Base-by-base conservation (phyloP, 495 filamentous ascomycete species). In the Monascus purpureus region DNA sequence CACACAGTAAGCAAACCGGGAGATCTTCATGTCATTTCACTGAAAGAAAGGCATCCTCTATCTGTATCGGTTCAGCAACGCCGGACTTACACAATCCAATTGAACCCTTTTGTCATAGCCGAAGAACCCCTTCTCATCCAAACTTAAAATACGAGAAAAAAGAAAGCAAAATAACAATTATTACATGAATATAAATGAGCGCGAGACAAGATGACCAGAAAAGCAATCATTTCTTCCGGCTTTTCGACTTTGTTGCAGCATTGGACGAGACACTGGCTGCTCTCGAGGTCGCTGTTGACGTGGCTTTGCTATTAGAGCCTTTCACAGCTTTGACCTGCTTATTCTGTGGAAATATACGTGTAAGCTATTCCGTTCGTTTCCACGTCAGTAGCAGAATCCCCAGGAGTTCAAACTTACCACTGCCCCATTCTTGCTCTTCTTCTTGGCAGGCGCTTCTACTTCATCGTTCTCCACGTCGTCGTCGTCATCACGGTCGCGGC, bases 341-440 rank as follows among this genome's bases (percentile, higher is more conserved):
- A 42, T 74, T 68, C 68, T 77, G 50, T 35, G 31, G 13, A 20
- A 33, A 26, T 25, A 23, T 9, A 8, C 8, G 27, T 11, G 15
- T 11, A 31, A 24, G 17, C 40, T 34, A 35, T 28, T 17, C 12
- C 32, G 26, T 33, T n/a, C n/a, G n/a, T n/a, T n/a, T n/a, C n/a
- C n/a, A n/a, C n/a, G n/a, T n/a, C n/a, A n/a, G n/a, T n/a, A n/a
- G n/a, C n/a, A n/a, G n/a, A n/a, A n/a, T n/a, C n/a, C n/a, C n/a
- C n/a, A n/a, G n/a, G n/a, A n/a, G n/a, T n/a, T n/a, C n/a, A 31
- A 29, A 33, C 63, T 53, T 56, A 77, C 75, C 58, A 76, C 73
- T 33, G 83, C 78, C 36, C 75, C 72, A 44, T 77, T 79, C 70
- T 93, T 93, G 11, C 72, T 68, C 68, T 90, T 93, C 73, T 95